phyloP scores from a whole-genome alignment of 441 rosid genomes.

The Isatis lusitanica region DNA sequence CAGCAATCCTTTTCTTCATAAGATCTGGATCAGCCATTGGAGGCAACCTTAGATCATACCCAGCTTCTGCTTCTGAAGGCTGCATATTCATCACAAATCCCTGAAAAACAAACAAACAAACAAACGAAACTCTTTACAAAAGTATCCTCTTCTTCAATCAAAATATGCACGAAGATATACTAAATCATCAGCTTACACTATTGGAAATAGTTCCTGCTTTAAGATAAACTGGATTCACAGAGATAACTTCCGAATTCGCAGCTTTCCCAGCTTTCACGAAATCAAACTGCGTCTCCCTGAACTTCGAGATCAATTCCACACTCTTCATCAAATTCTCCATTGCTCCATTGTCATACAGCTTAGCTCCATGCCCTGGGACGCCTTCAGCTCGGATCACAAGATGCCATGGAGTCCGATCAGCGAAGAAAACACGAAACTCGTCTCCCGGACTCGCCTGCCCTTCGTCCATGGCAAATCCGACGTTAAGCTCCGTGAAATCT shows the following conservation, averaged over 20 bases:
- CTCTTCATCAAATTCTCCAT: conserved; percentile 92
- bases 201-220: conserved; percentile 79
- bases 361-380: conserved; percentile 77
- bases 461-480: conserved; percentile 83
- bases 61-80: conserved; percentile 93
- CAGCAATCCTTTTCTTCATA: conserved; percentile 60
- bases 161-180: not conserved
- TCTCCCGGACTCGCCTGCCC: conserved; percentile 77
- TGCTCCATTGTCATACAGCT: conserved; percentile 74
- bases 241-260: conserved; percentile 65
- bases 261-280: conserved; percentile 75
- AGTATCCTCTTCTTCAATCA: not conserved
- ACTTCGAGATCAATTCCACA: conserved; percentile 59
- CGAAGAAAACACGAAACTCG: conserved; percentile 71
- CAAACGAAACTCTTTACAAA: not conserved
- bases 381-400: conserved; percentile 61
- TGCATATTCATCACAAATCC: conserved; percentile 95
- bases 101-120: conserved; percentile 28
- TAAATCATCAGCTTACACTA: conserved; percentile 42
- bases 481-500: conserved; percentile 61
- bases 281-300: conserved; percentile 74
- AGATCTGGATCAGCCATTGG: conserved; percentile 73
- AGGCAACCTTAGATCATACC: conserved; percentile 78
- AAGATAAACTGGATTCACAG: conserved; percentile 79
- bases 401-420: conserved; percentile 71